These are phyloP conservation scores for Lactarius evosmus DNA, from an alignment of 768 basidiomycete species.

Conservation along the genomic window DNA sequence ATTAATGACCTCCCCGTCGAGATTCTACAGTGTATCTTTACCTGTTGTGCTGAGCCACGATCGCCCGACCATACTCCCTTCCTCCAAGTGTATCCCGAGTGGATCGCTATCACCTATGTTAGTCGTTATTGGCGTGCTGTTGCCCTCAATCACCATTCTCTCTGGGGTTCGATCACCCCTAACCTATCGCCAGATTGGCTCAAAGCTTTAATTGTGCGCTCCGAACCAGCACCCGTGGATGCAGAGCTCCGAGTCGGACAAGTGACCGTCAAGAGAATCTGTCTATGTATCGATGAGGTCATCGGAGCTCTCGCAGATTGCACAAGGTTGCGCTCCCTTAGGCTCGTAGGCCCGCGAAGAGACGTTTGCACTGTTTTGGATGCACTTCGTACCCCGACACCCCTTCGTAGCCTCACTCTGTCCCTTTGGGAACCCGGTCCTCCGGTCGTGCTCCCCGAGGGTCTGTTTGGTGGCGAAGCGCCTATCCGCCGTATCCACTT, in stretches of 20 bases:
- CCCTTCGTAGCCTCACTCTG: constrained; percentile 13
- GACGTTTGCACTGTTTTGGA: constrained; percentile 15
- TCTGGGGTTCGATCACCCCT: constrained; percentile 18
- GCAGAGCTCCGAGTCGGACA: constrained; percentile 17
- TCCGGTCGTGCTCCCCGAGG: constrained; percentile 12
- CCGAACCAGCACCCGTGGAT: constrained; percentile 15
- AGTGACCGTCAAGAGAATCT: neutral
- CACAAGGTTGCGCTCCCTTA: constrained; percentile 16
- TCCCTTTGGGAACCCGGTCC: constrained; percentile 16
- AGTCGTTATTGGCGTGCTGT: constrained; percentile 20
- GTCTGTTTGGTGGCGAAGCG: constrained; percentile 18
- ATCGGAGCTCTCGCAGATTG: constrained; percentile 19
- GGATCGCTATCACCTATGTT: constrained; percentile 23
- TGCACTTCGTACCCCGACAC: neutral
- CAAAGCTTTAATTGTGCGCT: constrained; percentile 15
- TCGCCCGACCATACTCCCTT: neutral
- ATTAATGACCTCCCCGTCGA: constrained; percentile 15
- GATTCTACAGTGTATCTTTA: constrained; percentile 19
- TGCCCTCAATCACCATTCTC: constrained; percentile 16
- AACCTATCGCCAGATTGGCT: constrained; percentile 16
- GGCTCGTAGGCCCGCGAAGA: constrained; percentile 10
- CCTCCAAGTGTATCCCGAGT: constrained; percentile 12
- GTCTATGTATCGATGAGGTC: constrained; percentile 6
- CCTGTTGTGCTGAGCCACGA: constrained; percentile 8
- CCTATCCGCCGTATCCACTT: constrained; percentile 17